Base-by-base conservation (phyloP, 306 rosid species). In the cucumber (Cucumis sativus) region DNA sequence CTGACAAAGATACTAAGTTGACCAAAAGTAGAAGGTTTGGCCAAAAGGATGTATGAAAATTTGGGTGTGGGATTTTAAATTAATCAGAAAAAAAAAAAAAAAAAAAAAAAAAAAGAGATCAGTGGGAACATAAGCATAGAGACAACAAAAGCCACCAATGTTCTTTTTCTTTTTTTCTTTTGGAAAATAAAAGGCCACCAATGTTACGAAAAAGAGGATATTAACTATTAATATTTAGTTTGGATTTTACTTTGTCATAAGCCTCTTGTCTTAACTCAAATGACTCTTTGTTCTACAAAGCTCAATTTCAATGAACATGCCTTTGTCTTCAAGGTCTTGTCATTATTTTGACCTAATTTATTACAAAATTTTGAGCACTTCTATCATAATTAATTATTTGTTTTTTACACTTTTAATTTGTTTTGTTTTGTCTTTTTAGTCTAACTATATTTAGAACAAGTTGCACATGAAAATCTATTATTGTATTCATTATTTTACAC, bases 1-100 rank as follows among this genome's bases (percentile, higher is more conserved):
- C 86, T 84, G 93, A 88, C 89, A 94, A 15, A 87, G 96, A 90
- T 89, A 89, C 92, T 85, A 69, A 82, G 90, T 84, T 88, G 87
- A 89, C 89, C 80, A 80, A 30, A 60, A 41, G 70, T 54, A 1
- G 67, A 60, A 60, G 66, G 37, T 43, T 43, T 39, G 41, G 41
- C 41, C 41, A 39, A 39, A 39, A 39, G 51, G 82, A 49, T 41
- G 17, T 33, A 33, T 33, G 37, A 33, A 58, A 14, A 74, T 3
- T 55, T 18, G 18, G 67, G 62, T 13, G 21, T 57, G 58, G 74
- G 79, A 79, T 79, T 78, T 64, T 47, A 63, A 65, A 49, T 47
- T 35, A 8, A 59, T 33, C 37, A 54, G 39, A 64, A 40, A 83
- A 23, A 64, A 40, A 83, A 23, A 64, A 40, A 83, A 23, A 64